These are phyloP conservation scores for Pythium periplocum DNA, from an alignment of 352 stramenopile genomes.

Conservation along the genomic window DNA sequence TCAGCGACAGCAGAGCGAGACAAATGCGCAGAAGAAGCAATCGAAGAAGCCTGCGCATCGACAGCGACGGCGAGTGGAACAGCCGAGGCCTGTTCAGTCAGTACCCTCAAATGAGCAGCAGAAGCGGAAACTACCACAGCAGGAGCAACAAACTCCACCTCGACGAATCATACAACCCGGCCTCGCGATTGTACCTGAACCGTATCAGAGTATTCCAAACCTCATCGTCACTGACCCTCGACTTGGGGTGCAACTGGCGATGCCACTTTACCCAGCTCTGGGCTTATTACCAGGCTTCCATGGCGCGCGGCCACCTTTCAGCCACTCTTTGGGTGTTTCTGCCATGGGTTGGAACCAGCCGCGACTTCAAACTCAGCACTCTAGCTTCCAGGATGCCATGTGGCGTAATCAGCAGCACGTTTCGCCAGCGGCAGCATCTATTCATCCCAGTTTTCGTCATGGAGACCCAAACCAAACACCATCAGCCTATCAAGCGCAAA, in stretches of 20 bases:
- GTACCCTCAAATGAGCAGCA: constrained; percentile 4
- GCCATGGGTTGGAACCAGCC: no score
- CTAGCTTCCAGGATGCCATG: not conserved
- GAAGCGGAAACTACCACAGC: constrained; percentile 12
- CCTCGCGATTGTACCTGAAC: constrained; percentile 7
- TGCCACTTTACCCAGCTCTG: no score
- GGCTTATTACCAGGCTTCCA: no score
- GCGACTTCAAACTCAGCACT: no score
- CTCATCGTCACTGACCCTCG: not conserved
- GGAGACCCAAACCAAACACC: no score
- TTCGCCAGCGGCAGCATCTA: constrained; percentile 9
- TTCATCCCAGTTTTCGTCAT: constrained; percentile 5
- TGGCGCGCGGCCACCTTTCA: no score
- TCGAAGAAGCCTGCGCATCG: constrained; percentile 13
- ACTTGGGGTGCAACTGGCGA: no score
- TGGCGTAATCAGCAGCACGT: not conserved
- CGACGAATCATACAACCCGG: constrained; percentile 6
- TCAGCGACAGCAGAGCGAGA: not conserved
- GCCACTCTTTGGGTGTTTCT: no score
- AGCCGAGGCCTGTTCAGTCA: no score
- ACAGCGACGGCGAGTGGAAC: not conserved
- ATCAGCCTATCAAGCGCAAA: no score
- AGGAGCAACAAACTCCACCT: constrained; percentile 8
- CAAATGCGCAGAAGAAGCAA: constrained; percentile 13
- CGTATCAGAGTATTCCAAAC: constrained; percentile 6